Evolutionary conservation across 192 early-diverging fungal genomes (phyloP), one percentile per base, ranked within the genome.

Genomic region (Gonapodya prolifera): DNA sequence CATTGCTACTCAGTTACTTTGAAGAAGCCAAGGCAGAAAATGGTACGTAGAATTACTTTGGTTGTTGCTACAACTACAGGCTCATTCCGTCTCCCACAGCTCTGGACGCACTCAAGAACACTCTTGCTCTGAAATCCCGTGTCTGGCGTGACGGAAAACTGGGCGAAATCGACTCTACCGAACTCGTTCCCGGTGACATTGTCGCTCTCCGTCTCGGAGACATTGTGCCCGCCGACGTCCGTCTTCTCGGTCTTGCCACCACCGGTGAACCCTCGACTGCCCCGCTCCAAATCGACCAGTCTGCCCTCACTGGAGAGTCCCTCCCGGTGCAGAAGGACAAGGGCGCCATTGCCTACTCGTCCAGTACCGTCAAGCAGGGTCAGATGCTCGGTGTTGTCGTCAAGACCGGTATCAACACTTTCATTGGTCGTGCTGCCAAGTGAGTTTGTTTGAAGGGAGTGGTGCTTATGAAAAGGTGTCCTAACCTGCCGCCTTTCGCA

Each of bases 331-430:
- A 86, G 78, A 96, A 96, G 84, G 88, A 88, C 79, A 93, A 91
- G 82, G 90, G 91, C 70, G 86, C 85, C 75, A 92, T 91, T 29
- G 94, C 93, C 70, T 98, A 94, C 85, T 96, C 96, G 34, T 96
- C 94, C 45, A 94, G 94, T 0, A 93, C 94, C 76, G 91, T 95
- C 83, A 96, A 96, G 87, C 96, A 96, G 81, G 96, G 96, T 34
- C 94, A 95, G 84, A 93, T 94, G 89, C 85, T 98, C 77, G 92
- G 89, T 76, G 91, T 96, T 30, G 95, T 98, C 30, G 91, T 88
- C 78, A 96, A 96, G 85, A 98, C 96, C 28, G 96, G 94, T 36
- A 85, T 88, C 35, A 85, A 95, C 83, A 98, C 96, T n/a, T 98
- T 93, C 83, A 95, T 98, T 79, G 96, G 96, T 30, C 92, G 96